Evolutionary conservation across 768 basidiomycete species (phyloP).

Genomic region (Daedaleopsis nitida): DNA sequence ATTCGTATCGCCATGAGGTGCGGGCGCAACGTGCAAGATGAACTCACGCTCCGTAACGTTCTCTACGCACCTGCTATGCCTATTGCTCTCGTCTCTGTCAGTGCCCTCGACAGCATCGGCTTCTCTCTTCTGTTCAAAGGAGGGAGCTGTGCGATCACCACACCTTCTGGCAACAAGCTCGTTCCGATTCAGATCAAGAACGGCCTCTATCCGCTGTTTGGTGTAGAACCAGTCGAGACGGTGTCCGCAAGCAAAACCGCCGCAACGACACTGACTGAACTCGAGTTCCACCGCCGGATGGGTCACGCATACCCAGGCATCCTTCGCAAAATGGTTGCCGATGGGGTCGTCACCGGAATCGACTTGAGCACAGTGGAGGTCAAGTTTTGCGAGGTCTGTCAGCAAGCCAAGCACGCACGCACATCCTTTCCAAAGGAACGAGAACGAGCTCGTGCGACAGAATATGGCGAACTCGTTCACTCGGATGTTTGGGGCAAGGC

Average conservation of each 20-base stretch:
- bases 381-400: constrained; percentile 6
- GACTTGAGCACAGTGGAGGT: constrained; percentile 4
- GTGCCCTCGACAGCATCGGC: constrained; percentile 7
- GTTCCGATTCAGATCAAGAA: not conserved
- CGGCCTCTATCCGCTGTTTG: constrained; percentile 8
- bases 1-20: constrained; percentile 3
- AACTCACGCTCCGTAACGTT: constrained; percentile 7
- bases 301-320: constrained; percentile 11
- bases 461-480: constrained; percentile 34
- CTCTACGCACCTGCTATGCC: constrained; percentile 19
- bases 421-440: constrained; percentile 4
- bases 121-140: constrained; percentile 1
- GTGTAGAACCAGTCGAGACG: not conserved
- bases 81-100: constrained; percentile 17
- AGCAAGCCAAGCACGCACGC: constrained; percentile 6
- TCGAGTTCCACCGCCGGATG: constrained; percentile 18
- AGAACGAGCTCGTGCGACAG: not conserved
- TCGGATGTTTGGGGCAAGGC: constrained; percentile 43
- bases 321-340: constrained; percentile 2
- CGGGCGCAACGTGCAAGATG: not conserved
- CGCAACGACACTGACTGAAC: not conserved
- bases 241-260: not conserved
- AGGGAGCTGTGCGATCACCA: constrained; percentile 3
- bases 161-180: not conserved
- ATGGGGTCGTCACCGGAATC: constrained; percentile 10